These are phyloP conservation scores for Hypoxylon rubiginosum DNA, from an alignment of 2,329 filamentous ascomycete species.

Conservation along the genomic window DNA sequence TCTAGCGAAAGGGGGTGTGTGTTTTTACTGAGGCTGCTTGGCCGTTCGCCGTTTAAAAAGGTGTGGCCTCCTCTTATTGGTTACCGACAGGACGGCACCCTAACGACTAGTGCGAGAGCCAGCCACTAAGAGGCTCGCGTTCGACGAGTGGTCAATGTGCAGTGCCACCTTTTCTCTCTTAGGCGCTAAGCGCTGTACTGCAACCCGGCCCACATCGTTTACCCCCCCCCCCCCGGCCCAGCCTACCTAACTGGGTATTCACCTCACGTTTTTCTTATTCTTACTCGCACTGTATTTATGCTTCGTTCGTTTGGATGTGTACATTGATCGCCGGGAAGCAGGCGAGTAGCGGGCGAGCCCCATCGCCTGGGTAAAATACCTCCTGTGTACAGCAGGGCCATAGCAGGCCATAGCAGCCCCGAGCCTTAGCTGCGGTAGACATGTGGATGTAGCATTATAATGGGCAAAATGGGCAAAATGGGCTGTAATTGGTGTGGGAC, in stretches of 20 bases:
- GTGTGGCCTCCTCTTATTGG: conserved; percentile 44
- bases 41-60: conserved; percentile 4
- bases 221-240: conserved; percentile 32
- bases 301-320: conserved; percentile 17
- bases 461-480: no score
- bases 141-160: conserved; percentile 20
- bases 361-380: no score
- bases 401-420: conserved; percentile 5
- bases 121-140: conserved; percentile 33
- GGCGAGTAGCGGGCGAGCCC: background rate
- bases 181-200: conserved; percentile 41
- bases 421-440: conserved; percentile 3
- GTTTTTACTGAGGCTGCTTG: conserved; percentile 37
- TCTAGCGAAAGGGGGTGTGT: conserved; percentile 23
- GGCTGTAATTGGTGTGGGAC: background rate
- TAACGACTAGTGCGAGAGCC: conserved; percentile 31
- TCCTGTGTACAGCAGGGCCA: no score
- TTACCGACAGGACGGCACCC: conserved; percentile 46
- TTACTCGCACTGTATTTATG: conserved; percentile 37
- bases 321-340: conserved; percentile 8
- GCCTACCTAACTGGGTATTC: conserved; percentile 28
- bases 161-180: conserved; percentile 23
- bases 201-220: conserved; percentile 25
- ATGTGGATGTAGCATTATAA: conserved; percentile 2
- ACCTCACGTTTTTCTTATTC: conserved; percentile 9